Conservation (phyloP, 78 protist genomes). For the Mantamonas sphyraenae region DNA sequence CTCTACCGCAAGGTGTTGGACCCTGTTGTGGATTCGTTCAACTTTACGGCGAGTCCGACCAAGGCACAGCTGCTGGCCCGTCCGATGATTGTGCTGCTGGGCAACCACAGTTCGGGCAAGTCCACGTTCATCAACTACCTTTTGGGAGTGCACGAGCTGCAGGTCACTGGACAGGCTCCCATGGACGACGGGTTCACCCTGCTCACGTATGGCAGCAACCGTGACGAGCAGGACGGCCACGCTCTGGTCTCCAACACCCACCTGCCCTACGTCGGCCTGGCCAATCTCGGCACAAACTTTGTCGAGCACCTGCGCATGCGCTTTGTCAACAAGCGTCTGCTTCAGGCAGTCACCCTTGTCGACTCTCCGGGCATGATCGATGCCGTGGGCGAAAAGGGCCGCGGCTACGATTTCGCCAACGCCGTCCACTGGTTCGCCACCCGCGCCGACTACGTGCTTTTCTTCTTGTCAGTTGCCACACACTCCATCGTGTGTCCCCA, state of each 20-base stretch:
- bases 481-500: no score
- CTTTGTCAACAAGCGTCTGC: not conserved
- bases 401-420: constrained; percentile 37
- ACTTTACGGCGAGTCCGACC: no score
- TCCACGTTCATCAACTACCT: constrained; percentile 25
- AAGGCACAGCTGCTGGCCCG: no score
- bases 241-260: constrained; percentile 7
- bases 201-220: constrained; percentile 4
- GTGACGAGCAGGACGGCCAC: constrained; percentile 31
- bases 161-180: constrained; percentile 36
- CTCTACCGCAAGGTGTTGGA: no score
- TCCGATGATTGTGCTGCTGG: constrained; percentile 32
- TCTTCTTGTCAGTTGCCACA: no score
- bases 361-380: constrained; percentile 39
- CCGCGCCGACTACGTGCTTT: constrained; percentile 27
- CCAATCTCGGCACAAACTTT: constrained; percentile 8
- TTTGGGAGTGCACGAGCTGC: constrained; percentile 10
- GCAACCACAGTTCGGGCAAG: constrained; percentile 41
- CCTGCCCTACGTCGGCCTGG: constrained; percentile 12
- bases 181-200: constrained; percentile 39
- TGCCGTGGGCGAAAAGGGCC: not conserved
- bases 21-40: no score
- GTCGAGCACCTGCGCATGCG: constrained; percentile 16
- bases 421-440: constrained; percentile 26
- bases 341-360: constrained; percentile 3